Conservation (phyloP, 1,284 basidiomycete genomes). For the Irpex rosettiformis region DNA sequence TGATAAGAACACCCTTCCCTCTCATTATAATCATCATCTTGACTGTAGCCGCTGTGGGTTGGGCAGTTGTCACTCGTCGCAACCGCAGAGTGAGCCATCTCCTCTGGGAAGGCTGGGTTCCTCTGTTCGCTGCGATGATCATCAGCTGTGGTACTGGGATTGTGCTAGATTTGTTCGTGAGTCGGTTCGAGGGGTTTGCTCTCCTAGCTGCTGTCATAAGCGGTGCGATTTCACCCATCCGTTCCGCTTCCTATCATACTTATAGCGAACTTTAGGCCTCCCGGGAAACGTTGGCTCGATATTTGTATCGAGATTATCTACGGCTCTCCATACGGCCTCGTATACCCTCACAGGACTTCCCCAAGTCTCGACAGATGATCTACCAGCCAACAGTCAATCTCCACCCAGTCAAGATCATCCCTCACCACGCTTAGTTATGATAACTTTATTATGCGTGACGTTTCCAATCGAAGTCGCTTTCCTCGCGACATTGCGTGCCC, state of each 20-base stretch:
- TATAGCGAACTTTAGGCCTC: slow-evolving; percentile 29
- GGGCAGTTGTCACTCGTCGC: slow-evolving; percentile 51
- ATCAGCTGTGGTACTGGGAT: slow-evolving; percentile 91
- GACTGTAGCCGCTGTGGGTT: slow-evolving; percentile 55
- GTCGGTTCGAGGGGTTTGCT: slow-evolving; percentile 84
- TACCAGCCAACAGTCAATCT: slow-evolving; percentile 11
- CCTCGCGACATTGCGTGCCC: slow-evolving; percentile 55
- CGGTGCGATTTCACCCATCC: slow-evolving; percentile 37
- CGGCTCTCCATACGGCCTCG: slow-evolving; percentile 69
- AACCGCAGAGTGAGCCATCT: slow-evolving; percentile 71
- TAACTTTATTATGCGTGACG: slow-evolving; percentile 69
- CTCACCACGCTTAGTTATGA: slow-evolving; percentile 50
- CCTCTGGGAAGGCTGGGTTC: slow-evolving; percentile 84
- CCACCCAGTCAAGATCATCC: slow-evolving; percentile 31
- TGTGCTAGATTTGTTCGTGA: slow-evolving; percentile 87
- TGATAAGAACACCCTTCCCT: slow-evolving; percentile 65
- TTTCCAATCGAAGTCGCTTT: slow-evolving; percentile 78
- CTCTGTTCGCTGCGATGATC: slow-evolving; percentile 88
- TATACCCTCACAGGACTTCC: slow-evolving; percentile 19
- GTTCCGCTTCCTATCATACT: slow-evolving; percentile 19
- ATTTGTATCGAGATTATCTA: slow-evolving; percentile 88
- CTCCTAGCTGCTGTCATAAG: slow-evolving; percentile 88
- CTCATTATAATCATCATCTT: slow-evolving; percentile 54
- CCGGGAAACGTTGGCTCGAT: slow-evolving; percentile 90
- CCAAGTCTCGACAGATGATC: slow-evolving; percentile 16